Evolutionary conservation across 306 rosid genomes (phyloP), one percentile per base, ranked within the genome.

Genomic region (Amphicarpaea edgeworthii): DNA sequence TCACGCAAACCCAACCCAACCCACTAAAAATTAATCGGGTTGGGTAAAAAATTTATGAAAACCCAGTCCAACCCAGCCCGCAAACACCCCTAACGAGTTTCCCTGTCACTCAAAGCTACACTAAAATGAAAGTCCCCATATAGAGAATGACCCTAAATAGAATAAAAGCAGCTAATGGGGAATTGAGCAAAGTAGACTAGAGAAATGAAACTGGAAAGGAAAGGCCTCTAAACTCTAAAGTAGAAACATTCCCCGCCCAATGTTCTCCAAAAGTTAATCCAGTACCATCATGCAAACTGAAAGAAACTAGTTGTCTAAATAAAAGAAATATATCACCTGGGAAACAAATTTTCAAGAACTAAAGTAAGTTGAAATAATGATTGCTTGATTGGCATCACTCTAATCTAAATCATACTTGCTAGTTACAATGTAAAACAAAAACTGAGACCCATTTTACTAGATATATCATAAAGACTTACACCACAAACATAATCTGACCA

Each of bases 131-230:
- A 61, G 46, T 30, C 70, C 38, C 49, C 8, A 30, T 60, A 60
- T 59, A 70, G 41, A 78, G 46, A 69, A 58, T 7, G 54, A 47
- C 59, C 47, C 34, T 9, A 41, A 77, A 60, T 70, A 78, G 42
- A 68, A 32, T 3, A 45, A 37, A 69, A 46, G 61, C 15, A 14
- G 61, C 30, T 68, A 55, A 68, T 19, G 70, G 24, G 3, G 17
- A 38, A 37, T 37, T 45, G 32, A 45, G 69, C 5, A 70, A 59
- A 61, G 45, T 47, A 46, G 37, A 30, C 37, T 30, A 30, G 37
- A 69, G 30, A 40, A 32, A 69, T 46, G 12, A 32, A 30, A 77
- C 38, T 26, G 19, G 51, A 68, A 3, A 43, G 70, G 49, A 68
- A 30, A 57, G 50, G 51, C 69, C 68, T 77, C 37, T 30, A 42